A percentile compares a stretch with the other conserved stretches of the same genome.
Evolutionary conservation across 2,329 filamentous ascomycete genomes (phyloP).

Genomic region (Neoscytalidium dimidiatum): DNA sequence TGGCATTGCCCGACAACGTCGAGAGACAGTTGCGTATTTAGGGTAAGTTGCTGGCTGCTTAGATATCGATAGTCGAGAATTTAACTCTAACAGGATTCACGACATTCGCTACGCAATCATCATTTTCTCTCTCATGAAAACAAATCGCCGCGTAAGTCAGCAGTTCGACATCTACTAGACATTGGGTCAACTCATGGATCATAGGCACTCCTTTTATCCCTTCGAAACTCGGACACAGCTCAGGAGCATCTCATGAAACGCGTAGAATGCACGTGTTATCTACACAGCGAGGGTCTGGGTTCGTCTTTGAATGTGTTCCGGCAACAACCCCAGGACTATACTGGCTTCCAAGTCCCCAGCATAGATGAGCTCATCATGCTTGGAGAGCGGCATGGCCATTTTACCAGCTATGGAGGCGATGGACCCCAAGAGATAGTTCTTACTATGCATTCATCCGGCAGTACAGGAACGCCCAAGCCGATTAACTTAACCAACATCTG

Average conservation of each 20-base stretch:
- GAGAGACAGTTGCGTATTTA: slow-evolving; percentile 12
- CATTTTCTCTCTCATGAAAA: slow-evolving; percentile 5
- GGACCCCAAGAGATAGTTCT: slow-evolving; percentile 25
- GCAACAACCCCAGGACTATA: neutral
- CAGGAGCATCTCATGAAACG: slow-evolving; percentile 1
- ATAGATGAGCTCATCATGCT: slow-evolving; percentile 1
- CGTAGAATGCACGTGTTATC: neutral
- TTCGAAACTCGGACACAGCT: slow-evolving; percentile 13
- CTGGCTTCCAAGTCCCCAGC: neutral
- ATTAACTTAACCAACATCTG: slow-evolving; percentile 26
- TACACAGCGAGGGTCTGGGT: slow-evolving; percentile 5
- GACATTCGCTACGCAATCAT: slow-evolving; percentile 6
- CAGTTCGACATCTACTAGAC: neutral
- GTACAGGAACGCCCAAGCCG: slow-evolving; percentile 37
- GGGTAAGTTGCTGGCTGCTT: neutral
- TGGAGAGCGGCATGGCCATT: neutral
- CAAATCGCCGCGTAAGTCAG: slow-evolving; percentile 1
- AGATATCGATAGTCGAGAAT: neutral
- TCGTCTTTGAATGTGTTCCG: neutral
- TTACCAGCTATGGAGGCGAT: neutral
- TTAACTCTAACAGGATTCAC: neutral
- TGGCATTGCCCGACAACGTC: neutral
- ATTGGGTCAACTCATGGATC: neutral
- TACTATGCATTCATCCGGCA: slow-evolving; percentile 37
- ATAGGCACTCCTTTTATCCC: slow-evolving; percentile 7